These are phyloP conservation scores for Flaveria linearis DNA, from an alignment of 129 eudicot genomes.

Conservation along the genomic window DNA sequence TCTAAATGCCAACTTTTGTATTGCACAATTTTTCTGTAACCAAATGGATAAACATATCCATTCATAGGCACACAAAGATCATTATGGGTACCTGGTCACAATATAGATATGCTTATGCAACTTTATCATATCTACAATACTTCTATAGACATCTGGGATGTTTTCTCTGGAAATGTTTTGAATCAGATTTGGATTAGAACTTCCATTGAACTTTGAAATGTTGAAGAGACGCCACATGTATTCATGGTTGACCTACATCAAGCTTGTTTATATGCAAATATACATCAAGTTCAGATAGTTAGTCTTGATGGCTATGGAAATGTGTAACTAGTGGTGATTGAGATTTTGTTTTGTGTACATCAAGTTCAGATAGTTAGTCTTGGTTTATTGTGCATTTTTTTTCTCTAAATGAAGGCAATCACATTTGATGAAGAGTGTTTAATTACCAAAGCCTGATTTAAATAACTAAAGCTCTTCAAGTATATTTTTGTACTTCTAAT, in stretches of 20 bases:
- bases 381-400: background rate
- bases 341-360: background rate
- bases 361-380: too few species aligned
- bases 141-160: background rate
- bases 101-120: background rate
- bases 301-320: background rate
- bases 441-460: background rate
- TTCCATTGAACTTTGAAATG: background rate
- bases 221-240: background rate
- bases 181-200: background rate
- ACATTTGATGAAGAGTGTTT: background rate
- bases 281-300: constrained; percentile 1
- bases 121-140: background rate
- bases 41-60: background rate
- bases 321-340: background rate
- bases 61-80: constrained; percentile 6
- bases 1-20: constrained; percentile 9
- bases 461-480: background rate
- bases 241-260: background rate
- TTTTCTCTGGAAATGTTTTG: background rate
- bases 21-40: constrained; percentile 1
- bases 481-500: background rate
- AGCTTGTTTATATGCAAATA: background rate
- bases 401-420: background rate
- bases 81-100: background rate